These are phyloP conservation scores for Microdochium bolleyi DNA, from an alignment of 2,329 filamentous ascomycete genomes.

Conservation along the genomic window DNA sequence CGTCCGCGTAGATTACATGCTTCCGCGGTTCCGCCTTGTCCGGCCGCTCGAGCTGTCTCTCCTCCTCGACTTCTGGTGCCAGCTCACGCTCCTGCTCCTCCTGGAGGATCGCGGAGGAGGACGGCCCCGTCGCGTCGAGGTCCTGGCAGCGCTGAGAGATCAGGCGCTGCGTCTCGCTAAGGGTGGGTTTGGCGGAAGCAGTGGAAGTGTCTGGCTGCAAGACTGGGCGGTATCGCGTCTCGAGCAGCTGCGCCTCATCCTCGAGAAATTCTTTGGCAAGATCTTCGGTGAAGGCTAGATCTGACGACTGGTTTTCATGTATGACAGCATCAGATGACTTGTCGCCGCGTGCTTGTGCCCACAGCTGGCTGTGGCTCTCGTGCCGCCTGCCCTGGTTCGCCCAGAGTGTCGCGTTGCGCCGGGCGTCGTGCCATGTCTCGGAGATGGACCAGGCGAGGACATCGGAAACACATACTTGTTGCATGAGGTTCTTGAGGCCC, in stretches of 20 bases:
- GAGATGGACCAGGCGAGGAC: slow-evolving; percentile 52
- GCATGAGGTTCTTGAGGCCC: neutral
- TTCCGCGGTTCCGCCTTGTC: slow-evolving; percentile 22
- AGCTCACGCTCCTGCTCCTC: slow-evolving; percentile 67
- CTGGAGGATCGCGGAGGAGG: slow-evolving; percentile 24
- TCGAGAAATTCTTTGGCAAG: slow-evolving; percentile 42
- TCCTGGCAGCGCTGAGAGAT: slow-evolving; percentile 9
- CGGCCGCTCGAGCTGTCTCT: slow-evolving; percentile 46
- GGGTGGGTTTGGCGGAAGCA: neutral
- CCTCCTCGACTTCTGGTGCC: slow-evolving; percentile 53
- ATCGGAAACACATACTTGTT: slow-evolving; percentile 36
- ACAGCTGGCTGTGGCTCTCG: slow-evolving; percentile 29
- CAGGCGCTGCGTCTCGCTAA: slow-evolving; percentile 18
- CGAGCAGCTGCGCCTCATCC: slow-evolving; percentile 41
- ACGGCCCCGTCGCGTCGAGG: neutral
- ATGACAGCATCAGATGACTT: neutral
- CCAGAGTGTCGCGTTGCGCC: slow-evolving; percentile 49
- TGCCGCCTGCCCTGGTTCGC: slow-evolving; percentile 48
- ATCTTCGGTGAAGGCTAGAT: slow-evolving; percentile 8
- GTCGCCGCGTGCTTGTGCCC: slow-evolving; percentile 10
- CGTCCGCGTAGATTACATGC: slow-evolving; percentile 33
- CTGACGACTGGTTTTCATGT: neutral
- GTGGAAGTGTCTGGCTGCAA: neutral
- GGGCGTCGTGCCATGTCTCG: slow-evolving; percentile 44
- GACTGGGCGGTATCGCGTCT: slow-evolving; percentile 40